Evolutionary conservation across 257 asterid species (phyloP).

Genomic region (Lycium barbarum): DNA sequence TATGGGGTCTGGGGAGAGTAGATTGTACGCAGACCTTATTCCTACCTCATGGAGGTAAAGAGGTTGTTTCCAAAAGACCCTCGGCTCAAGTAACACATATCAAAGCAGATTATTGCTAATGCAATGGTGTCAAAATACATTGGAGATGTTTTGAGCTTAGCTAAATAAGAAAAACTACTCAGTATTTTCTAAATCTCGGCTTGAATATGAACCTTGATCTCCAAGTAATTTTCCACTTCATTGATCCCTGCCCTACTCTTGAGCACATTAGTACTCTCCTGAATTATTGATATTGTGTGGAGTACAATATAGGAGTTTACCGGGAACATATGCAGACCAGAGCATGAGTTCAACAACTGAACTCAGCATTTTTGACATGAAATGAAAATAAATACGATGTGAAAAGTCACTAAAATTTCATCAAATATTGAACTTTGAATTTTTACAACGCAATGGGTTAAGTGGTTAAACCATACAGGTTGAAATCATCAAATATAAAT

Average conservation of each 20-base stretch:
- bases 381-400: not conserved
- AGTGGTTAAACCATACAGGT: not conserved
- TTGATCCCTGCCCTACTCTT: not conserved
- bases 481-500: conserved; percentile 10
- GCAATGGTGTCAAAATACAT: not conserved
- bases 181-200: not conserved
- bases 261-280: not conserved
- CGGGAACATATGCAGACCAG: not conserved
- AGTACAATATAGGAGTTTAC: not conserved
- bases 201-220: not conserved
- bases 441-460: not conserved
- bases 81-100: no score
- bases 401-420: not conserved
- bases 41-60: no score
- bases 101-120: not conserved
- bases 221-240: conserved; percentile 15
- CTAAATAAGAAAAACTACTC: not conserved
- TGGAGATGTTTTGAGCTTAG: not conserved
- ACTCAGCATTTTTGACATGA: not conserved
- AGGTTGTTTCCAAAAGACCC: no score
- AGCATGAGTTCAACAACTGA: not conserved
- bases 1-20: no score
- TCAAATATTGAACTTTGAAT: not conserved
- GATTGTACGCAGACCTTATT: no score
- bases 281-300: not conserved